Conservation (phyloP, 1,284 basidiomycete species). For the Irpex lacteus region DNA sequence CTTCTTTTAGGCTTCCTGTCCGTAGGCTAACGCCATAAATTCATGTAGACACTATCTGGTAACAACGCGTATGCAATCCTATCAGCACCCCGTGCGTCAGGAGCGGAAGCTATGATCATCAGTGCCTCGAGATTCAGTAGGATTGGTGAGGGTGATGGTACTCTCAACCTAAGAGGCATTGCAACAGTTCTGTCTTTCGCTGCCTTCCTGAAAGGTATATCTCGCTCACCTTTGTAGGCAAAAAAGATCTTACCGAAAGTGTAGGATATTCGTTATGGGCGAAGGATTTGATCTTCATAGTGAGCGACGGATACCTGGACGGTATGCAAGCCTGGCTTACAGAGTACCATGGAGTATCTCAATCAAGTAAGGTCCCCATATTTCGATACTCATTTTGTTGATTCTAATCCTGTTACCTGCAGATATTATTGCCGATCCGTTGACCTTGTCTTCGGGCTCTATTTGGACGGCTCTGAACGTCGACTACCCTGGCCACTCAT, state of each 20-base stretch:
- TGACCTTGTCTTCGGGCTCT: conserved; percentile 70
- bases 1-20: neutral
- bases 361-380: conserved; percentile 51
- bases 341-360: conserved; percentile 72
- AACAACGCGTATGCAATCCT: conserved; percentile 84
- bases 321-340: conserved; percentile 93
- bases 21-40: conserved; percentile 23
- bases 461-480: conserved; percentile 96
- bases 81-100: conserved; percentile 82
- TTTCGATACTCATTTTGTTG: too few relatives aligned
- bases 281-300: conserved; percentile 89
- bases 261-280: conserved; percentile 90
- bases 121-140: conserved; percentile 86
- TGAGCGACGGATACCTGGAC: conserved; percentile 86
- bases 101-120: conserved; percentile 88
- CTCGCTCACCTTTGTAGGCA: neutral
- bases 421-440: conserved; percentile 67
- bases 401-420: neutral
- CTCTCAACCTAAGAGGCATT: conserved; percentile 84
- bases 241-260: neutral
- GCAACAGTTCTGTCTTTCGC: conserved; percentile 83
- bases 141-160: conserved; percentile 50
- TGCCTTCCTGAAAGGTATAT: conserved; percentile 76
- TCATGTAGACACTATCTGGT: conserved; percentile 45
- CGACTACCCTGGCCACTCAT: conserved; percentile 96